A percentile compares a stretch with the other conserved stretches of the same genome.
phyloP scores from a whole-genome alignment of 2,329 filamentous ascomycete genomes.

The Colletotrichum australisinense region DNA sequence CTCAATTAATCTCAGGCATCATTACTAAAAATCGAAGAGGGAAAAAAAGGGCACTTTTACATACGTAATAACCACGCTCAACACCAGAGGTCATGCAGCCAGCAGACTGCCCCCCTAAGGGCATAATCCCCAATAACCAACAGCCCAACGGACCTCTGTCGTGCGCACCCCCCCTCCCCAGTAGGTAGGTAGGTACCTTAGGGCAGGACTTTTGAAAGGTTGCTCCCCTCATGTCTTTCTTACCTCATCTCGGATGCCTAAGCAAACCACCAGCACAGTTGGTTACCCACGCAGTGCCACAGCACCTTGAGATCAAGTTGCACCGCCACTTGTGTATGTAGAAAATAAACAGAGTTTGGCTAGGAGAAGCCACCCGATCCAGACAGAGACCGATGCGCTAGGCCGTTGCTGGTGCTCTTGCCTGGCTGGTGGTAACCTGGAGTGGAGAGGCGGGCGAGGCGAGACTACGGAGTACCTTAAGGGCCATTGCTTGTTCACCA shows the following conservation, averaged over 20 bases:
- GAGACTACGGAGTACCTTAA: too few relatives aligned
- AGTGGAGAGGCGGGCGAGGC: conserved; percentile 13
- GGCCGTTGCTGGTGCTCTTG: neutral
- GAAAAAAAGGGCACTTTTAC: too few relatives aligned
- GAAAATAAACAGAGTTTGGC: neutral
- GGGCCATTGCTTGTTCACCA: neutral
- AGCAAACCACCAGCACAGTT: neutral
- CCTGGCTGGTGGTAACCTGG: neutral
- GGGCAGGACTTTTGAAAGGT: neutral
- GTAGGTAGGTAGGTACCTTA: too few relatives aligned
- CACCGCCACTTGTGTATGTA: conserved; percentile 11
- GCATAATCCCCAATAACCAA: too few relatives aligned
- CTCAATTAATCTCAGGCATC: too few relatives aligned
- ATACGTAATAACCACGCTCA: too few relatives aligned
- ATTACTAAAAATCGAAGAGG: too few relatives aligned
- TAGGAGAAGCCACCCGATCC: conserved; percentile 4
- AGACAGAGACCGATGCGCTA: conserved; percentile 5
- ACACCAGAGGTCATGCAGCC: too few relatives aligned
- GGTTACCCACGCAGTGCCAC: neutral
- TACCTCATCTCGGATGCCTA: neutral
- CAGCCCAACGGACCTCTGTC: too few relatives aligned
- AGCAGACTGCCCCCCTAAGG: too few relatives aligned
- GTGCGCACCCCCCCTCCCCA: too few relatives aligned
- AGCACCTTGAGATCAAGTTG: neutral
- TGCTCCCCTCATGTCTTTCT: neutral